These are phyloP conservation scores for Ceratocystis alfenasii DNA, from an alignment of 2,329 filamentous ascomycete genomes.

Conservation along the genomic window DNA sequence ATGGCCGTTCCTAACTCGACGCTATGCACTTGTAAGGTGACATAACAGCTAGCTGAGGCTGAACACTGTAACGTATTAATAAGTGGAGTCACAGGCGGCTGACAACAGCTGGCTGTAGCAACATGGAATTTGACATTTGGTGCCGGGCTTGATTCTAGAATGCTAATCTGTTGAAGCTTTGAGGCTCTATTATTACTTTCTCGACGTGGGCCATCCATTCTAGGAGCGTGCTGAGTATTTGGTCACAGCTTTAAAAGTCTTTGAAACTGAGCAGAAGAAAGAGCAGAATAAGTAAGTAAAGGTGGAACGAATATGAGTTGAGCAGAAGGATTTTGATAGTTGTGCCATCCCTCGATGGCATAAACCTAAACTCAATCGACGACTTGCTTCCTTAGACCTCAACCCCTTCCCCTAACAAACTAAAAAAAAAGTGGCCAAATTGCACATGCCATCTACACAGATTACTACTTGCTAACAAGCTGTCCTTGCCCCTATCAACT, in stretches of 20 bases:
- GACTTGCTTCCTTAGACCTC: not conserved
- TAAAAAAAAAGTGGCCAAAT: constrained; percentile 18
- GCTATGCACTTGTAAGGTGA: too few relatives aligned
- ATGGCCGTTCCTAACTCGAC: too few relatives aligned
- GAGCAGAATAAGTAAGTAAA: not conserved
- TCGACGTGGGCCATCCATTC: not conserved
- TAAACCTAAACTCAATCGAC: not conserved
- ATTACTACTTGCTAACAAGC: not conserved
- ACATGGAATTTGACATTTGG: not conserved
- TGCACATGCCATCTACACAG: constrained; percentile 17
- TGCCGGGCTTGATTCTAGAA: not conserved
- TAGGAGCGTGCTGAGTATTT: not conserved
- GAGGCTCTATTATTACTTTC: constrained; percentile 9
- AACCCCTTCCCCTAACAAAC: not conserved
- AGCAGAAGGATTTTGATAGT: not conserved
- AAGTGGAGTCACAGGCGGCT: not conserved
- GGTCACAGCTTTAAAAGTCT: not conserved
- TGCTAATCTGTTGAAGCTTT: not conserved
- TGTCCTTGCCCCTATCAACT: not conserved
- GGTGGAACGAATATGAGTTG: too few relatives aligned
- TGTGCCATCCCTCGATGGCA: constrained; percentile 1
- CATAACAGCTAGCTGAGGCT: too few relatives aligned
- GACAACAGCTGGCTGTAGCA: not conserved
- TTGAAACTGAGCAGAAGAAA: not conserved
- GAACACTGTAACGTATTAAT: too few relatives aligned